phyloP scores from a whole-genome alignment of 805 yeast species.

The Candida oleophila region DNA sequence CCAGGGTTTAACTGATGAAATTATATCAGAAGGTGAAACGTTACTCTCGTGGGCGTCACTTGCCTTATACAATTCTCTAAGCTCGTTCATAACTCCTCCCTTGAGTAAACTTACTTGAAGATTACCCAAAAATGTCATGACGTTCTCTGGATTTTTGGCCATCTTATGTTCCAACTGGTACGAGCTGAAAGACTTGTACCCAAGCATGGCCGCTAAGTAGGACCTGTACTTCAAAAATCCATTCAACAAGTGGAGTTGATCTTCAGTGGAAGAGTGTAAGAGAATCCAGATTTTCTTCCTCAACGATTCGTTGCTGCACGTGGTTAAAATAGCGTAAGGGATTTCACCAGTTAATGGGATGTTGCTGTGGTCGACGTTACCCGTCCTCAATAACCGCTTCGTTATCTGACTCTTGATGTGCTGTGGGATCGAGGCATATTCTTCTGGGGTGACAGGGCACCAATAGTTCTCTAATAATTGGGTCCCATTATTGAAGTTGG shows the following conservation, averaged over 20 bases:
- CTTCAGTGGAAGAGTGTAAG: slow-evolving; percentile 60
- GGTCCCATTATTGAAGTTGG: slow-evolving; percentile 62
- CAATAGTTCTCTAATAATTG: slow-evolving; percentile 31
- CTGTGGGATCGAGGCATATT: slow-evolving; percentile 23
- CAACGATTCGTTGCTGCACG: slow-evolving; percentile 53
- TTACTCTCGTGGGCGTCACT: slow-evolving; percentile 10
- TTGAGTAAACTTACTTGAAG: slow-evolving; percentile 49
- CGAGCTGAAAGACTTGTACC: slow-evolving; percentile 66
- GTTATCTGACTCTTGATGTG: neutral
- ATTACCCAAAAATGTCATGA: slow-evolving; percentile 61
- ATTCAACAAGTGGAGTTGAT: slow-evolving; percentile 61
- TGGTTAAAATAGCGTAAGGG: slow-evolving; percentile 63
- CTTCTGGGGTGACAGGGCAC: slow-evolving; percentile 33
- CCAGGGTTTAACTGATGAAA: slow-evolving; percentile 58
- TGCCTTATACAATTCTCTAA: slow-evolving; percentile 44
- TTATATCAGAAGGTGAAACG: neutral
- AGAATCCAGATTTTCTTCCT: slow-evolving; percentile 75
- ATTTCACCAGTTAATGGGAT: slow-evolving; percentile 53
- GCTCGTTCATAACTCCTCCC: slow-evolving; percentile 56
- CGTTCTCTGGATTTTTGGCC: slow-evolving; percentile 82
- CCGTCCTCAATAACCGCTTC: neutral
- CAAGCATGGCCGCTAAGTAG: slow-evolving; percentile 69
- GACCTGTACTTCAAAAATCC: slow-evolving; percentile 65
- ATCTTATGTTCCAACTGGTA: slow-evolving; percentile 87
- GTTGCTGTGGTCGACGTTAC: neutral